These are phyloP conservation scores for Crithidia fasciculata DNA, from an alignment of 208 protist species.

Conservation along the genomic window DNA sequence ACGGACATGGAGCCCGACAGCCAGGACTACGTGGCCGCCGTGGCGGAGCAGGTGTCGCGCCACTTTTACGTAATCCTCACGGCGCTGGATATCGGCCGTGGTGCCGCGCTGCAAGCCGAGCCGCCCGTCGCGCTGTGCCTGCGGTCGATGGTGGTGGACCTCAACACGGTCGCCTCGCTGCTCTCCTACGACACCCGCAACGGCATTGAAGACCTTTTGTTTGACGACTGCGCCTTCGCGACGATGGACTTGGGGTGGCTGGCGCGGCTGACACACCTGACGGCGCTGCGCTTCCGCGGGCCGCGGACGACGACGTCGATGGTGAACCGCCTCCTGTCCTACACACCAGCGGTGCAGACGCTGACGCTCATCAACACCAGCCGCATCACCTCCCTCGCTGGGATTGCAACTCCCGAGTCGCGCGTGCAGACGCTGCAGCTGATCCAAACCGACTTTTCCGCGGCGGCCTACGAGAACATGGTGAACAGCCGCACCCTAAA, in stretches of 20 bases:
- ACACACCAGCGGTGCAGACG: conserved; percentile 19
- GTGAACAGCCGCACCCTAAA: conserved; percentile 26
- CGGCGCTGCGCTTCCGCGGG: conserved; percentile 34
- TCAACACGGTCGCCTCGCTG: conserved; percentile 29
- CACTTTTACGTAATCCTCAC: conserved; percentile 32
- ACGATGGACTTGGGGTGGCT: conserved; percentile 34
- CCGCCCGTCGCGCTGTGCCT: conserved; percentile 30
- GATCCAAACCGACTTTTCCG: conserved; percentile 41
- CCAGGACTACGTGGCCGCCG: conserved; percentile 31
- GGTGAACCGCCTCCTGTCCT: conserved; percentile 27
- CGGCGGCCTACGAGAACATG: conserved; percentile 26
- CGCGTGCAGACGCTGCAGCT: conserved; percentile 29
- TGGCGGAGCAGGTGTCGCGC: conserved; percentile 29
- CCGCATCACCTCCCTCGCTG: conserved; percentile 21
- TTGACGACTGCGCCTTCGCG: conserved; percentile 44
- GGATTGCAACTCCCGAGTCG: conserved; percentile 1
- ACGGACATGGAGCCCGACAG: conserved; percentile 17
- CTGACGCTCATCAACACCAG: conserved; percentile 37
- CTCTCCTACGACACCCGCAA: conserved; percentile 32
- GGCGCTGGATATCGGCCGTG: conserved; percentile 38
- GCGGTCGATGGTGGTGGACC: conserved; percentile 36
- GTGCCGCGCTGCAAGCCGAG: conserved; percentile 20
- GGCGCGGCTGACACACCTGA: conserved; percentile 14
- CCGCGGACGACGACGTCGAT: conserved; percentile 16
- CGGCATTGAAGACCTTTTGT: conserved; percentile 32